Base-by-base conservation (phyloP, 371 early-diverging fungal species). In the Actinomucor elegans region DNA sequence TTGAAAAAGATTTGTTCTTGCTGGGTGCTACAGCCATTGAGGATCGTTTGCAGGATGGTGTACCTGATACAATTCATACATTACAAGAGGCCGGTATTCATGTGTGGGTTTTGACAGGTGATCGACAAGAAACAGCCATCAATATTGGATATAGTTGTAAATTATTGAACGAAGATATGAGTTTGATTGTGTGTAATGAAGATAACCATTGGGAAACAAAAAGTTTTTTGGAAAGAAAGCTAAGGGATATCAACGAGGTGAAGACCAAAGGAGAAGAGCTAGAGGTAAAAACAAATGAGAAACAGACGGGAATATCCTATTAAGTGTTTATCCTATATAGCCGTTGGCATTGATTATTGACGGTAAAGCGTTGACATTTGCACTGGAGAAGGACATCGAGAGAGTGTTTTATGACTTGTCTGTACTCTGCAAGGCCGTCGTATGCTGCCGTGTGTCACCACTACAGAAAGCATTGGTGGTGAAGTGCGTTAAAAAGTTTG, bases 21-120 rank as follows among this genome's bases (percentile, higher is more conserved):
- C 57, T 99, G 17, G 99, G 99, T 7, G 96, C 97, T 2, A 97
- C 99, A 2, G 99, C 98, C 5, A 98, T 99, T 62, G 99, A 99
- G 74, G 99, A 99, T 74, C 90, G 90, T 65, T 76, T 99, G 11
- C 99, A 99, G 78, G 98, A 98, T 51, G 94, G 94, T 49, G 99
- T 98, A 1, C 94, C 96, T 9, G 94, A 96, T 55, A 96, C 99
- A 0, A 96, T 99, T 52, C 85, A 90, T 59, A 92, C 92, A 12
- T 75, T 99, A 43, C 91, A 90, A 52, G 89, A 91, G 64, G 98
- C 98, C 4, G 97, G 97, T 1, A 92, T 92, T 63, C 92, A 90
- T 57, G 86, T 97, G 18, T 99, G 99, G 99, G 95, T 99, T 36
- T 62, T 95, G 56, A 94, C 94, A 1, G 94, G 97, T 38, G 94